Evolutionary conservation across 306 rosid species (phyloP), one percentile per base, ranked within the genome.

Genomic region (Crotalaria pallida): DNA sequence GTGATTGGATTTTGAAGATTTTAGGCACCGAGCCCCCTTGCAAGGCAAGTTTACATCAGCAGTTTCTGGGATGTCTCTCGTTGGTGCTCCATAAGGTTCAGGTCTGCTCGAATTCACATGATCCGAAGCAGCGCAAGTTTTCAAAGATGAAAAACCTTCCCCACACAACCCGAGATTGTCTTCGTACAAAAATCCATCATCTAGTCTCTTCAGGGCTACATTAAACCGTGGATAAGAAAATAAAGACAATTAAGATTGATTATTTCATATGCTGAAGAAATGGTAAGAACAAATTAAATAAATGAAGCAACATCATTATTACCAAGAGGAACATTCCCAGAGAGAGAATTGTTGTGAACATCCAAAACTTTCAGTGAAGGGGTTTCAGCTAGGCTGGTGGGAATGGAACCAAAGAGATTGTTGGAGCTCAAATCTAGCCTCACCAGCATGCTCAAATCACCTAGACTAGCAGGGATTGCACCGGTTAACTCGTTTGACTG

Each of bases 241-340:
- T n/a, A 41, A 49, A 18, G 10, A 59, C 22, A 52, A 7, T 22
- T 56, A 36, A 61, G 73, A 13, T 65, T 41, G 23, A 50, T 49
- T 59, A 62, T 44, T 58, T 33, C 9, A 13, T 13, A 48, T 27
- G 13, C 12, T 43, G 2, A 33, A 48, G 11, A 38, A 52, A 43
- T 43, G 23, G 58, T 47, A 49, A 71, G 34, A 50, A 64, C n/a
- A 7, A 57, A 26, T 7, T 3, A 22, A 38, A 75, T 9, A 31
- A 52, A 44, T 49, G 47, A 3, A 45, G 24, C 45, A 52, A 49
- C 18, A 26, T 33, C 29, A 57, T 45, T 6, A 44, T 72, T 88
- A 92, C 96, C 89, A 26, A 78, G 77, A 74, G 98, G 95, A 16
- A 92, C 89, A 81, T 58, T 85, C 79, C 98, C 96, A 34, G 98